Evolutionary conservation across 345 rosid genomes (phyloP), one percentile per base, ranked within the genome.

Genomic region (Dimocarpus longan): DNA sequence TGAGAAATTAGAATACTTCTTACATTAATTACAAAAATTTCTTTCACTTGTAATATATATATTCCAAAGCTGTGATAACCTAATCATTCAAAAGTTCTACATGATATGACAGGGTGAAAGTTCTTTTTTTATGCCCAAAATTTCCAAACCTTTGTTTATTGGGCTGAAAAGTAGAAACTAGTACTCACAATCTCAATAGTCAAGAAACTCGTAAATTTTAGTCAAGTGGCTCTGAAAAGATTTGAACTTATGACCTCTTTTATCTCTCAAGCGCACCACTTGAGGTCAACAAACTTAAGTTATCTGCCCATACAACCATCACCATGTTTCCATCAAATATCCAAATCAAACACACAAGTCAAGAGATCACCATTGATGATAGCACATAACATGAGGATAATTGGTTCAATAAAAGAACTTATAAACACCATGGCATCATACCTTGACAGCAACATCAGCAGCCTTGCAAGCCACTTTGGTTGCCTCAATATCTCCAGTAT

Each of bases 371-470:
- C 52, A 46, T 40, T 21, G 10, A 73, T 19, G 42, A 24, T 28
- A 64, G 28, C 63, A 72, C 28, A 66, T 44, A 67, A 37, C 21
- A 57, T 22, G 59, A 18, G 18, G 43, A 32, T 13, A 63, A 16
- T 42, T 26, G 56, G 22, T n/a, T 19, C 26, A 9, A 50, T 21
- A 67, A 43, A 52, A 71, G 44, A 32, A 68, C 60, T 62, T 54
- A 64, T 70, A 13, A 66, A 66, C 64, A 42, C 9, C 3, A 70
- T 8, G n/a, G n/a, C 8, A 70, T 52, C 80, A 59, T 82, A 97
- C 99, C 98, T 92, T 89, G 22, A 97, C 99, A 32, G 95, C 95
- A 5, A 83, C 89, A 82, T 97, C 98, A 64, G 98, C 95, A 82
- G 89, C 97, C 86, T 94, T 92, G 86, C 99, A 97, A 3, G 90